Evolutionary conservation across 2,329 filamentous ascomycete genomes (phyloP), one percentile per base, ranked within the genome.

Genomic region (Zymoseptoria passerinii): DNA sequence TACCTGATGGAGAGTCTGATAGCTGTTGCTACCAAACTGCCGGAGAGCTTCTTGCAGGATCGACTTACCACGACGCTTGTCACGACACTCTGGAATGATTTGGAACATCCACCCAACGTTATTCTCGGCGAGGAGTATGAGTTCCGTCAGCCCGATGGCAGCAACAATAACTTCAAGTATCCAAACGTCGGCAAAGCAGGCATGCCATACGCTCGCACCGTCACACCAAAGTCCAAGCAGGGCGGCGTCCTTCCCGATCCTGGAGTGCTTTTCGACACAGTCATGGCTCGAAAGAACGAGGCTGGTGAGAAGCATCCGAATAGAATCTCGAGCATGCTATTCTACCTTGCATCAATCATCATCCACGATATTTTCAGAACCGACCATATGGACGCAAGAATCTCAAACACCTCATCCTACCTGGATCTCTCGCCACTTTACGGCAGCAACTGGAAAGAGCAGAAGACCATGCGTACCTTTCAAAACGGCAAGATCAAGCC

Each of bases 391-490:
- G 84, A 90, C 69, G 80, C 78, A 67, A 83, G 81, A 57, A 83
- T 81, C 57, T 87, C 83, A 0, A 76, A 83, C 61, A 89, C 85
- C 0, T 90, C 86, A 0, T 90, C 87, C 0, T 91, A 91, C 62
- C 80, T 91, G 23, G 88, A 91, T 67, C 76, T 92, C 1, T 80
- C 85, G 0, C 88, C 88, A 0, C 75, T 91, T 2, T 91, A 91
- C 63, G 88, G 88, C 3, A 86, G 83, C 67, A 87, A 83, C 62
- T 81, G 86, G 68, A 77, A 80, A 16, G 83, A 87, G 69, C 85
- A 88, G 65, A 79, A 88, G 65, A 76, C 76, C 0, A 83, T 90
- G 72, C 78, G 86, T 23, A 85, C 83, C 1, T 80, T 82, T 71
- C 78, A 81, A 52, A 81, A 85, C 59, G 87, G 87, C n/a, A 84